Evolutionary conservation across 164 flowering plant genomes (phyloP).

Genomic region (Magnolia changhungtana): DNA sequence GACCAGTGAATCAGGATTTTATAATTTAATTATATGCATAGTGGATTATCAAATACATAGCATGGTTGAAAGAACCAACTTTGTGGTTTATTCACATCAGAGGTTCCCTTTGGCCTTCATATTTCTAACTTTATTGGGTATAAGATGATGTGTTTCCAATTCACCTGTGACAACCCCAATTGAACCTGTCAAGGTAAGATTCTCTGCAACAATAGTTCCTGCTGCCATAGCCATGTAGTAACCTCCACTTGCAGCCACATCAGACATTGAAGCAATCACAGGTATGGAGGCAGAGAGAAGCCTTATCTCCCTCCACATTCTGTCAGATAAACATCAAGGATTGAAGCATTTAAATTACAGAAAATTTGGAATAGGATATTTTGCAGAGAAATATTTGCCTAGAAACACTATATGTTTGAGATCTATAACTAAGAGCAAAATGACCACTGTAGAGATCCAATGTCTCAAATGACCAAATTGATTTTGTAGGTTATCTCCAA

Average conservation of each 20-base stretch:
- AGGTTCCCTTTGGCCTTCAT: not conserved
- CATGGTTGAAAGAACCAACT: not conserved
- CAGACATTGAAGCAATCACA: slow-evolving; percentile 94
- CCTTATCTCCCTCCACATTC: slow-evolving; percentile 98
- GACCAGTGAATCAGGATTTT: no score
- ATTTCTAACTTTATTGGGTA: not conserved
- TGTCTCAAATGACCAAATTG: not conserved
- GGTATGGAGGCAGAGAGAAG: slow-evolving; percentile 81
- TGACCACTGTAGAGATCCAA: not conserved
- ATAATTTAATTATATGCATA: no score
- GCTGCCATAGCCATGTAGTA: slow-evolving; percentile 99
- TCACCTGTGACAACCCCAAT: slow-evolving; percentile 97
- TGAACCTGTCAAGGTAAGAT: slow-evolving; percentile 88
- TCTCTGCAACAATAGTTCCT: slow-evolving; percentile 73
- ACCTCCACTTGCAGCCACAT: slow-evolving; percentile 99
- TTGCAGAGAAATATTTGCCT: not conserved
- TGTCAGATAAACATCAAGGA: slow-evolving; percentile 23
- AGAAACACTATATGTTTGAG: not conserved
- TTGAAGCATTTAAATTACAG: not conserved
- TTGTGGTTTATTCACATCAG: not conserved
- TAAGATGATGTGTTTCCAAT: not conserved
- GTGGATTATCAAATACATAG: no score
- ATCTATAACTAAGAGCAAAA: not conserved
- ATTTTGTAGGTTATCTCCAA: not conserved
- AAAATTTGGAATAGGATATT: not conserved